Percentiles rank a stretch among this genome's conserved stretches.
These are phyloP conservation scores for Urtica urens DNA, from an alignment of 306 rosid species.

Conservation along the genomic window DNA sequence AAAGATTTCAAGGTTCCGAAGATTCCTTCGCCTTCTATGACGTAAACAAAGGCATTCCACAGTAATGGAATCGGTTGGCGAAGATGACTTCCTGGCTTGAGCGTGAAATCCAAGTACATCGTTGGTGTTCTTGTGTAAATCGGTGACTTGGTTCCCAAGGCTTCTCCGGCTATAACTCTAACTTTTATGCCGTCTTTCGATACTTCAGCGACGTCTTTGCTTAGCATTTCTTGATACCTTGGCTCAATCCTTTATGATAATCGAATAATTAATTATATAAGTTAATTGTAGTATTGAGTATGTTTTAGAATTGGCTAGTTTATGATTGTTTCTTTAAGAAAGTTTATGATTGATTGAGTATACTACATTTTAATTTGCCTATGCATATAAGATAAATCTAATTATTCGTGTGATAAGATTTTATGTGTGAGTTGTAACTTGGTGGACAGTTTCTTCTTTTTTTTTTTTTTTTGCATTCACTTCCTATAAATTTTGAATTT, in stretches of 20 bases:
- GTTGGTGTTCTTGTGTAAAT: constrained; percentile 86
- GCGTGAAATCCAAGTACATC: constrained; percentile 82
- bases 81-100: constrained; percentile 60
- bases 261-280: background rate
- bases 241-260: constrained; percentile 63
- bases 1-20: constrained; percentile 43
- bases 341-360: too few species aligned
- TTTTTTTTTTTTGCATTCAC: too few species aligned
- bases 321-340: too few species aligned
- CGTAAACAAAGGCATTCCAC: constrained; percentile 84
- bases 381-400: too few species aligned
- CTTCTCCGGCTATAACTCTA: constrained; percentile 87
- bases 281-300: too few species aligned
- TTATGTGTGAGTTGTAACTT: too few species aligned
- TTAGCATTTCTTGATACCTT: constrained; percentile 68
- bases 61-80: constrained; percentile 59
- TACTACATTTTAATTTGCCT: too few species aligned
- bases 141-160: constrained; percentile 76
- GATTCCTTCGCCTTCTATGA: constrained; percentile 83
- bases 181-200: constrained; percentile 62
- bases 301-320: too few species aligned
- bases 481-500: too few species aligned
- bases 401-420: too few species aligned
- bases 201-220: constrained; percentile 66
- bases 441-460: too few species aligned